Evolutionary conservation across 352 stramenopile species (phyloP).

Genomic region (Phytopythium aichiense): DNA sequence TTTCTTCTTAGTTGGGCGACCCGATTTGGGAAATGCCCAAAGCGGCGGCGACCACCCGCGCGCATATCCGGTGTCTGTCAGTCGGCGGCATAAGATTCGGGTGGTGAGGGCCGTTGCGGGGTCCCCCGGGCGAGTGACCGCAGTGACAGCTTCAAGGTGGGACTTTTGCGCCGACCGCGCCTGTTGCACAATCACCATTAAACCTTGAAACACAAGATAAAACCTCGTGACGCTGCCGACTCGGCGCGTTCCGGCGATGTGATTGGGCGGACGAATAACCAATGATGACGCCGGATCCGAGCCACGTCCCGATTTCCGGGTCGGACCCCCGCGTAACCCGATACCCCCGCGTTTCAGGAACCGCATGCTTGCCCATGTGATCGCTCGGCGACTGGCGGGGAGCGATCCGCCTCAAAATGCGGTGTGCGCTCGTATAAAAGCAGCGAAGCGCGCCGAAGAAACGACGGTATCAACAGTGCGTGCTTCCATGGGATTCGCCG

Average conservation of each 20-base stretch:
- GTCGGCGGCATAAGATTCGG: neutral
- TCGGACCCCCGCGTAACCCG: neutral
- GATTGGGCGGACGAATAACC: slow-evolving; percentile 13
- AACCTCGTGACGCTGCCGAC: slow-evolving; percentile 3
- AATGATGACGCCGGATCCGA: slow-evolving; percentile 12
- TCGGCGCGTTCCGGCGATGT: neutral
- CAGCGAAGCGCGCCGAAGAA: neutral
- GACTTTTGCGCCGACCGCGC: neutral
- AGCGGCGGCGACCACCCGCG: neutral
- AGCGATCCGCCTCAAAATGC: neutral
- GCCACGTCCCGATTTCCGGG: slow-evolving; percentile 11
- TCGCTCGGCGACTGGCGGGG: neutral
- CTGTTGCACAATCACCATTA: slow-evolving; percentile 5
- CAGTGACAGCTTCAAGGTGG: slow-evolving; percentile 6
- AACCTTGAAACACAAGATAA: neutral
- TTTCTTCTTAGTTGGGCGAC: neutral
- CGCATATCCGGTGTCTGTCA: neutral
- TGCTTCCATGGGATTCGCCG: neutral
- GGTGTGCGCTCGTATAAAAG: neutral
- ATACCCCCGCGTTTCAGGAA: neutral
- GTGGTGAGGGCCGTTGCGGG: neutral
- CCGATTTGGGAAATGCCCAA: neutral
- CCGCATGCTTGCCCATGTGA: neutral
- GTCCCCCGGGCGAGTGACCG: slow-evolving; percentile 5
- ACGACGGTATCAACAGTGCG: neutral